Base-by-base conservation (phyloP, 352 stramenopile species). In the Pythium biforme region DNA sequence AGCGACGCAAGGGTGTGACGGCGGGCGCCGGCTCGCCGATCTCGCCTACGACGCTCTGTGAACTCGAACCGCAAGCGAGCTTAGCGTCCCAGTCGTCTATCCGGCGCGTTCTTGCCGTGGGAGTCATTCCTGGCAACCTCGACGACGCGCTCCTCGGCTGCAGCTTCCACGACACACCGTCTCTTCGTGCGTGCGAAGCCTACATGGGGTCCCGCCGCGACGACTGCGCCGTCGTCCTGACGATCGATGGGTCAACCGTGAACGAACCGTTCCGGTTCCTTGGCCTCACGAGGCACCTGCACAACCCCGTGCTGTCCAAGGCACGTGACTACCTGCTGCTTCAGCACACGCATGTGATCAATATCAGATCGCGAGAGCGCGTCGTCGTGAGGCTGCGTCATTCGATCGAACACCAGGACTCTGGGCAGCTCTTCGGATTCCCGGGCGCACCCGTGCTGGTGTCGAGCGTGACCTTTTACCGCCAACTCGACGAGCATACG, bases 121-220 rank as follows among this genome's bases (percentile, higher is more conserved):
- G 74, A 4, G 72, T 61, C 11, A 47, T 81, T 10, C 67, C 72
- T 11, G 77, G 79, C 22, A 74, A 67, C 9, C 33, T 89, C 17
- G 77, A 87, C 22, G 79, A 89, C 52, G 69, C 72, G 39, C 70
- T 87, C 55, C 86, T 86, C 57, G 77, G 75, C 34, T 62, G 62
- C 33, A 75, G 74, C 37, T 72, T 73, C 37, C 57, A 76, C 52
- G 73, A 86, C 64, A 76, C 75, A 25, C 27, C 54, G 9, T 74
- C 73, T 14, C 59, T 84, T n/a, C 73, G 69, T 4, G 53, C 58
- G 14, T 71, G 71, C 20, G 70, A 69, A 19, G 39, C 68, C 29
- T 86, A 81, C 70, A 51, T 77, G 25, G 68, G 82, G 15, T 64
- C 72, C 22, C 53, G 66, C 15, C 49, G 77, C 12, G 62, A 61